Conservation (phyloP, 2,329 filamentous ascomycete genomes). For the Thielaviopsis ethacetica region DNA sequence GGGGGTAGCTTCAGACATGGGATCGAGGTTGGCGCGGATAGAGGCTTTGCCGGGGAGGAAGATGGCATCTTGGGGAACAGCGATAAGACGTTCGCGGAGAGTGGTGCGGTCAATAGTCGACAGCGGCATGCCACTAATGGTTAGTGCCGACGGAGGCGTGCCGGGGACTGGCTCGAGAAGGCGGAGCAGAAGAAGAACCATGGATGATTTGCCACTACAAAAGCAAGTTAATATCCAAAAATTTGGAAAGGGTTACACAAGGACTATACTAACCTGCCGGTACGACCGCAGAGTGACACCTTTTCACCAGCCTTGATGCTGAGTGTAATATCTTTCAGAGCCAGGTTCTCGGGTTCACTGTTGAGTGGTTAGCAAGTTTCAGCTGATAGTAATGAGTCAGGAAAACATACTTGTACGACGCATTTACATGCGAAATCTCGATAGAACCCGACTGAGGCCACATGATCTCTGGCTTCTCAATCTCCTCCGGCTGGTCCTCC, state of each 20-base stretch:
- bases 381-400: neutral
- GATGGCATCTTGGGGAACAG: constrained; percentile 36
- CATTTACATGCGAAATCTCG: constrained; percentile 19
- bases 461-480: constrained; percentile 10
- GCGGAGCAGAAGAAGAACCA: constrained; percentile 24
- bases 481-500: constrained; percentile 15
- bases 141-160: constrained; percentile 18
- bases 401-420: constrained; percentile 18
- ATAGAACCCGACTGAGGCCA: constrained; percentile 21
- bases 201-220: constrained; percentile 28
- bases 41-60: constrained; percentile 30
- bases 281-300: constrained; percentile 23
- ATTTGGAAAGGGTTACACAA: neutral
- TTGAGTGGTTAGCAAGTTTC: neutral
- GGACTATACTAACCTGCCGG: constrained; percentile 1
- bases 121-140: constrained; percentile 26
- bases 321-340: constrained; percentile 17
- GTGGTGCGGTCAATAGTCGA: constrained; percentile 22
- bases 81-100: constrained; percentile 31
- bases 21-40: constrained; percentile 28
- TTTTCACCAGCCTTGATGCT: constrained; percentile 19
- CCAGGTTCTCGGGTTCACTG: constrained; percentile 12
- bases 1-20: constrained; percentile 18
- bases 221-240: neutral
- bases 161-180: constrained; percentile 24